Evolutionary conservation across 805 yeast genomes (phyloP), one percentile per base, ranked within the genome.

Genomic region (Monosporozyma yasuniensis): DNA sequence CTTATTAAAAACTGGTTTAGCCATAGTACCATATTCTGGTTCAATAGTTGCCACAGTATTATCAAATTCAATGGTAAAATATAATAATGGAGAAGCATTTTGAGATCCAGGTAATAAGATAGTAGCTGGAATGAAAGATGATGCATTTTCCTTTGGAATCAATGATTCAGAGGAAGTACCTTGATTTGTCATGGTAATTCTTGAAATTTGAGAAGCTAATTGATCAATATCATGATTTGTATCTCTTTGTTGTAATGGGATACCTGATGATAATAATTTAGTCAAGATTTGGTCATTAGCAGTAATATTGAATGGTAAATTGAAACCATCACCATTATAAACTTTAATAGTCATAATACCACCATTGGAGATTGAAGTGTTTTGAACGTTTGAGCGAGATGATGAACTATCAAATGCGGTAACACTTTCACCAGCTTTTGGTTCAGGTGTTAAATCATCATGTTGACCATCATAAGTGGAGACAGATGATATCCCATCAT

Each of bases 1-100:
- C 58, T 86, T 86, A 66, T 89, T 93, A 80, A 95, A 93, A 16
- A 79, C 78, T 1, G 96, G 91, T 50, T 76, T 72, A 42, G 78
- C 77, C 52, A 88, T 80, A 0, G 95, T 79, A 38, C 96, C 96
- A 48, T 85, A 79, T 27, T 82, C 79, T 2, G 98, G 93, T 57
- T 89, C 95, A 47, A 91, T 81, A 14, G 89, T 77, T 55, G 93
- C 84, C 56, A 90, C 93, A 47, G 91, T 88, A 68, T 93, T 93
- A 69, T 93, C 99, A 64, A 89, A 91, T 68, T 93, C 99, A 43
- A 93, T 75, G 1, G 96, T 88, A 60, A 90, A 77, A 66, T 87
- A 87, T 37, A 93, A 76, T 52, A 95, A 75, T 16, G 93, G 79
- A 56, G 80, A 80, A 54, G 79, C 75, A 34, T 76, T 69, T 47